Evolutionary conservation across 192 early-diverging fungal species (phyloP).

Genomic region (Lunasporangiospora selenospora): DNA sequence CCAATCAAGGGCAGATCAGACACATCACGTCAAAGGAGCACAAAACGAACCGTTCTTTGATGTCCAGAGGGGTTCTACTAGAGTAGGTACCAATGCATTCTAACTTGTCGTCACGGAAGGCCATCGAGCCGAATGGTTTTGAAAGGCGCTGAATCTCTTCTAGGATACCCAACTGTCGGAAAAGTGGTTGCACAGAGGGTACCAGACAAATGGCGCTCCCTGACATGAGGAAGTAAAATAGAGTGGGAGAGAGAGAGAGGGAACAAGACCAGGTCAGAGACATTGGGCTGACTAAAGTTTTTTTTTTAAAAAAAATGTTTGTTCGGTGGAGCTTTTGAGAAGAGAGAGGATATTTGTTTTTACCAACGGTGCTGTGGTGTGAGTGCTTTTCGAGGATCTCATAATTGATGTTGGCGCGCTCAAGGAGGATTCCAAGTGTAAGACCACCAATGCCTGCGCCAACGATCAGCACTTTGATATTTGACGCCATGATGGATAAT

Average conservation of each 20-base stretch:
- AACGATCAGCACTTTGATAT: slow-evolving; percentile 9
- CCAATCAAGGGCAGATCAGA: too few species aligned
- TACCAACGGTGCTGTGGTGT: slow-evolving; percentile 16
- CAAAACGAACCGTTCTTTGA: slow-evolving; percentile 22
- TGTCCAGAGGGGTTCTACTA: slow-evolving; percentile 8
- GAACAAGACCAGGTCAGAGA: too few species aligned
- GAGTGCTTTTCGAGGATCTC: slow-evolving; percentile 28
- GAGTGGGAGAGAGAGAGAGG: background rate
- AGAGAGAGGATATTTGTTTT: background rate
- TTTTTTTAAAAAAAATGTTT: background rate
- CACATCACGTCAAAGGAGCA: background rate
- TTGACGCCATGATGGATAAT: background rate
- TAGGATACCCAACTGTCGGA: slow-evolving; percentile 17
- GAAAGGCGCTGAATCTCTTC: slow-evolving; percentile 17
- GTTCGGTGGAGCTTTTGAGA: background rate
- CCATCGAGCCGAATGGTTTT: slow-evolving; percentile 27
- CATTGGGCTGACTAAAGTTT: too few species aligned
- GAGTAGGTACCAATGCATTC: slow-evolving; percentile 10
- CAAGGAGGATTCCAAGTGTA: slow-evolving; percentile 14
- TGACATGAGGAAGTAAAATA: background rate
- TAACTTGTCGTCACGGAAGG: slow-evolving; percentile 16
- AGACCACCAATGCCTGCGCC: slow-evolving; percentile 32
- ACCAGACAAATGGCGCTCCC: slow-evolving; percentile 28
- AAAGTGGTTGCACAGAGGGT: slow-evolving; percentile 21
- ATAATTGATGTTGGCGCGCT: slow-evolving; percentile 21